Evolutionary conservation across 2,329 filamentous ascomycete genomes (phyloP).

Genomic region (Ophiocordyceps camponoti-rufipedis): DNA sequence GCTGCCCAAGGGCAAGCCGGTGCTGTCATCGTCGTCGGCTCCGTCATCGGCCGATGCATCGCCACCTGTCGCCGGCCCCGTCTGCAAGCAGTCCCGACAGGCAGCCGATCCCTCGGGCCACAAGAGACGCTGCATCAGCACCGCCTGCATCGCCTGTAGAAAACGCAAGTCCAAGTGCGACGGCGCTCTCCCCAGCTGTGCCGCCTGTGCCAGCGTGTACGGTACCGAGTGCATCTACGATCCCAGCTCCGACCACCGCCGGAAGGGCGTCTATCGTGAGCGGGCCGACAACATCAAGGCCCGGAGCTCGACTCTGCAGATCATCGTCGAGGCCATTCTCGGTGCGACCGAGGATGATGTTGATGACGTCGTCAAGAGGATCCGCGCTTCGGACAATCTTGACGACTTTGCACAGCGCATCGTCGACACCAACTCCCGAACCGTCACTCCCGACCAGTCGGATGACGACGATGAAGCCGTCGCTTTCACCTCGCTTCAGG

Average conservation of each 20-base stretch:
- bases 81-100: slow-evolving; percentile 23
- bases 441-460: slow-evolving; percentile 9
- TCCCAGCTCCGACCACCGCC: slow-evolving; percentile 84
- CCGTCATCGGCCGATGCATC: background rate
- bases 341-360: slow-evolving; percentile 84
- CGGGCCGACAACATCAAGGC: slow-evolving; percentile 81
- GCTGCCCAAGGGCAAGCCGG: too few relatives aligned
- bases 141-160: slow-evolving; percentile 67
- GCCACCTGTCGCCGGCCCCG: background rate
- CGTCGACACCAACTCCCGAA: slow-evolving; percentile 20
- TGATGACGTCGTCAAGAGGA: slow-evolving; percentile 61
- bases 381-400: slow-evolving; percentile 64
- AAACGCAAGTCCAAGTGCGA: slow-evolving; percentile 79
- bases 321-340: slow-evolving; percentile 80
- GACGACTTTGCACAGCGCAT: slow-evolving; percentile 37
- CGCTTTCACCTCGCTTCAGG: slow-evolving; percentile 23
- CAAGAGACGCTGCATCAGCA: slow-evolving; percentile 66
- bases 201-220: slow-evolving; percentile 91
- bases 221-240: slow-evolving; percentile 84
- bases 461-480: slow-evolving; percentile 20
- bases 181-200: slow-evolving; percentile 77
- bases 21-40: background rate
- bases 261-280: slow-evolving; percentile 93
- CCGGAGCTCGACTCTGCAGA: slow-evolving; percentile 71
- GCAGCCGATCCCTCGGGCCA: slow-evolving; percentile 27